These are phyloP conservation scores for Cucurbitaria berberidis DNA, from an alignment of 2,329 filamentous ascomycete species.

Conservation along the genomic window DNA sequence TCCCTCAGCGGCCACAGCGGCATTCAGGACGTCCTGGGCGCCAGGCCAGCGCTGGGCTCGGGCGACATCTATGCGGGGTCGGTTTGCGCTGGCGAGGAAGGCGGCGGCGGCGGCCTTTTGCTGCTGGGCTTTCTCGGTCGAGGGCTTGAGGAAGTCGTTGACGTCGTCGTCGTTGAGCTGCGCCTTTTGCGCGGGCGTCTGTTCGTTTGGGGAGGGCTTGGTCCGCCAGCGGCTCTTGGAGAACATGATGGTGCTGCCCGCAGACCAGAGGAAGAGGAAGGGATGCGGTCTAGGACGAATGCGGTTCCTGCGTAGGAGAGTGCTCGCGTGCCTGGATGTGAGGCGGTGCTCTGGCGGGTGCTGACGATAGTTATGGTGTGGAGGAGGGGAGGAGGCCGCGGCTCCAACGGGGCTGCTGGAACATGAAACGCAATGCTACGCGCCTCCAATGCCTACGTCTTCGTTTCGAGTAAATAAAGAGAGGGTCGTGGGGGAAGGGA, in stretches of 20 bases:
- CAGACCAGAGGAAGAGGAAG: constrained; percentile 5
- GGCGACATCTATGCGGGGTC: constrained; percentile 57
- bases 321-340: constrained; percentile 10
- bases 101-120: constrained; percentile 36
- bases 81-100: constrained; percentile 36
- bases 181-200: constrained; percentile 36
- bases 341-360: background rate
- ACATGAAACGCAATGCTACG: constrained; percentile 1
- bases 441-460: background rate
- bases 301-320: background rate
- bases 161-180: constrained; percentile 54
- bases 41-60: constrained; percentile 60
- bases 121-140: constrained; percentile 52
- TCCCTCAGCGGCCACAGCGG: constrained; percentile 33
- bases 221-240: constrained; percentile 56
- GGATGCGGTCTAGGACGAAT: background rate
- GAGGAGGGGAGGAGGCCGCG: background rate
- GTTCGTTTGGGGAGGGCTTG: constrained; percentile 52
- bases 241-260: constrained; percentile 43
- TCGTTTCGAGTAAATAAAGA: background rate
- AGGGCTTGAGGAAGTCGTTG: constrained; percentile 64
- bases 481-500: background rate
- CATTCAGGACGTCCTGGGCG: constrained; percentile 51
- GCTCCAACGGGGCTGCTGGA: background rate
- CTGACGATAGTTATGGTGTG: background rate